Conservation (phyloP, 345 rosid genomes). For the Sapria himalayana region DNA sequence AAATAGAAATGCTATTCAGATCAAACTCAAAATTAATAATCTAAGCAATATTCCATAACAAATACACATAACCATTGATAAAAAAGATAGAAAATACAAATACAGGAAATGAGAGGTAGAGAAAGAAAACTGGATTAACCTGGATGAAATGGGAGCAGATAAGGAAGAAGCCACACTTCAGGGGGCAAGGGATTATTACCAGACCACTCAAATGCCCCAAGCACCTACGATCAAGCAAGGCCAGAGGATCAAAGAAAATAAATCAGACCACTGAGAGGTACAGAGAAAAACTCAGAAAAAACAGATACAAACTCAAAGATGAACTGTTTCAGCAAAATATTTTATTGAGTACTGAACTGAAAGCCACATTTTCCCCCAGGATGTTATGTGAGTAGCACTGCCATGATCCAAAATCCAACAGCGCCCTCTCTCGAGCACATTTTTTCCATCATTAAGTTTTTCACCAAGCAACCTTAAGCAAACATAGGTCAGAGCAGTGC, state of each 20-base stretch:
- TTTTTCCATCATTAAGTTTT: constrained; percentile 72
- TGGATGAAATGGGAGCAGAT: constrained; percentile 67
- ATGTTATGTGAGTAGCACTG: constrained; percentile 74
- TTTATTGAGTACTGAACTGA: too few species aligned
- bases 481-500: constrained; percentile 65
- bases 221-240: constrained; percentile 61
- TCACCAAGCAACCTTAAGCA: constrained; percentile 88
- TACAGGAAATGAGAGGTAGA: neutral
- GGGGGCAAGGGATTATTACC: constrained; percentile 97
- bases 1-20: too few species aligned
- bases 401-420: constrained; percentile 81
- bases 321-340: too few species aligned
- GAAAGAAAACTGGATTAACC: constrained; percentile 34
- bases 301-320: too few species aligned
- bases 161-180: constrained; percentile 96
- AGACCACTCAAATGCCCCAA: constrained; percentile 88
- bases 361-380: constrained; percentile 99
- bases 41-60: too few species aligned
- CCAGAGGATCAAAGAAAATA: too few species aligned
- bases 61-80: too few species aligned
- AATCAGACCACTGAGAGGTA: too few species aligned
- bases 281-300: too few species aligned
- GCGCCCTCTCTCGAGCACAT: constrained; percentile 61
- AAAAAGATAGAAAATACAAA: neutral
- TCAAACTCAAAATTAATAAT: too few species aligned